Base-by-base conservation (phyloP, 2,329 filamentous ascomycete species). In the Curvularia sp. region DNA sequence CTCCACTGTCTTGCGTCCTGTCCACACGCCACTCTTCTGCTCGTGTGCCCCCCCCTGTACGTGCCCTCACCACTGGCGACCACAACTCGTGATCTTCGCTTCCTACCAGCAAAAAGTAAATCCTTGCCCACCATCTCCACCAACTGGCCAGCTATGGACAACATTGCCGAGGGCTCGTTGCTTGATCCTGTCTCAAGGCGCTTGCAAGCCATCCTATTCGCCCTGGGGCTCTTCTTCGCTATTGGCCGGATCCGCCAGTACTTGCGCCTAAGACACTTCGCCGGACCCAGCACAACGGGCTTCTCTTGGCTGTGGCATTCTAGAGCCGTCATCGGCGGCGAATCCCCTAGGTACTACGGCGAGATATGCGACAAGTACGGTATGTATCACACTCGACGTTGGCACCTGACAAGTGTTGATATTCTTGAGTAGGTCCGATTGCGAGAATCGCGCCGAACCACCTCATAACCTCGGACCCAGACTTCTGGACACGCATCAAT, bases 381-480 rank as follows among this genome's bases (percentile, higher is more conserved):
- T 73, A 62, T 54, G 67, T 47, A 15, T 28, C 23, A 21, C 53
- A 15, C 42, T 15, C 18, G 21, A 51, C 21, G 28, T 28, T n/a
- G 23, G 15, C 49, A 50, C 12, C 23, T 23, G 36, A 38, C 42
- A 6, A 38, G 23, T 43, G 25, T 30, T 43, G 30, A 53, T 28
- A 13, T 23, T 46, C 4, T 28, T 28, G 19, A 10, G 21, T 32
- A 80, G 78, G 78, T 21, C 72, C 77, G 13, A 75, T 81, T 54
- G 79, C 78, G 67, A 57, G 82, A 30, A 75, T 82, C n/a, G 78
- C 80, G 0, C 82, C 83, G 2, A 82, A 80, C 23, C 68, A 83
- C 50, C 73, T 85, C 43, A 68, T 83, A 54, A 84, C 82, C 0
- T 80, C 80, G 6, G 82, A 82, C 38, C 76, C 82, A 0, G 80